Evolutionary conservation across 2,329 filamentous ascomycete genomes (phyloP).

Genomic region (Niveomyces coronatus): DNA sequence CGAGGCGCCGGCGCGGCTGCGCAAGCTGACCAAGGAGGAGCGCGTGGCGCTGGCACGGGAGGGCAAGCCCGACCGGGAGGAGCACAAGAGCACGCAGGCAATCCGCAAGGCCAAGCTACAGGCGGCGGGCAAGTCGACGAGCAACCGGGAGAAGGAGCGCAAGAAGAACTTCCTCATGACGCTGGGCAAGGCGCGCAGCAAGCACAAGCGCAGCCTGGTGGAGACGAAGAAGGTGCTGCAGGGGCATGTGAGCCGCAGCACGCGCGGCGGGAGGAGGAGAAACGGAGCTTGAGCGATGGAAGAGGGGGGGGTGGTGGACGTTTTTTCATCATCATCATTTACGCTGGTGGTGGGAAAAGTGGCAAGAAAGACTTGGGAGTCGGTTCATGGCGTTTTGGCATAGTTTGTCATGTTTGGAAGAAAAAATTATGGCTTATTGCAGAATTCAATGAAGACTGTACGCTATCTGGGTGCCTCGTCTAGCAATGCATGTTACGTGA

Average conservation of each 20-base stretch:
- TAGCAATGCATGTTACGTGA: no score
- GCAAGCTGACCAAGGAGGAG: constrained; percentile 84
- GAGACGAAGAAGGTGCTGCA: constrained; percentile 73
- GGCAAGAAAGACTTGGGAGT: no score
- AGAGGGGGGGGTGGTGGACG: not conserved
- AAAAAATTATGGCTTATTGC: no score
- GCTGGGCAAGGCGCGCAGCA: constrained; percentile 86
- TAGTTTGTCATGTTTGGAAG: no score
- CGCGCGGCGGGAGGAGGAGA: constrained; percentile 71
- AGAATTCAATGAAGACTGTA: no score
- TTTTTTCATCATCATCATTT: no score
- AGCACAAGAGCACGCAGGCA: constrained; percentile 80
- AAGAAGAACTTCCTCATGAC: constrained; percentile 99
- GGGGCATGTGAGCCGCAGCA: constrained; percentile 72
- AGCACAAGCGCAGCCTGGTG: constrained; percentile 87
- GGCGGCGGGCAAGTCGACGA: constrained; percentile 85
- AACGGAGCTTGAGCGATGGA: constrained; percentile 45
- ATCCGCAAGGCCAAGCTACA: constrained; percentile 81
- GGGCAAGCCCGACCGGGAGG: constrained; percentile 63
- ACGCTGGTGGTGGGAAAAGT: not conserved
- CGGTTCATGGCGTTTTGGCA: no score
- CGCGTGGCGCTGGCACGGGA: constrained; percentile 73
- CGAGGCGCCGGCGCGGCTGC: constrained; percentile 70
- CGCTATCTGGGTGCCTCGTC: no score
- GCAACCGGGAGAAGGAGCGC: constrained; percentile 91